phyloP scores from a whole-genome alignment of 2,329 filamentous ascomycete genomes.

The Claviceps monticola region DNA sequence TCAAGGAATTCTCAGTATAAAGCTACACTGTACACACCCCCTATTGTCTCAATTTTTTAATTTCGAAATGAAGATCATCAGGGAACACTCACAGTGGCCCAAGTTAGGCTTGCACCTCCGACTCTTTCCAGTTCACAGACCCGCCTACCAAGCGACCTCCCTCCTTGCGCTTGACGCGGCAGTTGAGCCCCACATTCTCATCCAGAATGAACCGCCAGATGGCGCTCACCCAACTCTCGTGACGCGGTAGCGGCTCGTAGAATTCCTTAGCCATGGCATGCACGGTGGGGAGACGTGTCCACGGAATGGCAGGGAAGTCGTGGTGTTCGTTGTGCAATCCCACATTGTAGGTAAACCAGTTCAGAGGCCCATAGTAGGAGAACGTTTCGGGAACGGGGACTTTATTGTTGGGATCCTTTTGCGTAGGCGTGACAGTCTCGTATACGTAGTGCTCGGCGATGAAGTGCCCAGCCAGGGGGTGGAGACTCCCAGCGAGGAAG shows the following conservation, averaged over 20 bases:
- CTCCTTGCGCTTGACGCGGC: conserved; percentile 81
- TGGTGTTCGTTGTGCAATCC: conserved; percentile 98
- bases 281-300: conserved; percentile 71
- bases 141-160: conserved; percentile 50
- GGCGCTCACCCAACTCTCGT: conserved; percentile 83
- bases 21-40: no score
- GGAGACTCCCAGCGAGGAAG: conserved; percentile 85
- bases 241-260: conserved; percentile 73
- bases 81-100: no score
- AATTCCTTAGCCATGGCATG: conserved; percentile 78
- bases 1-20: no score
- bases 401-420: conserved; percentile 42
- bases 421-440: conserved; percentile 42
- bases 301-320: conserved; percentile 93
- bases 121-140: conserved; percentile 45
- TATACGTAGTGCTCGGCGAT: conserved; percentile 96
- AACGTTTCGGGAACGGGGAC: conserved; percentile 81
- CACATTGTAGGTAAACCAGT: conserved; percentile 91
- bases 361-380: conserved; percentile 89
- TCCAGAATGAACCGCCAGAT: conserved; percentile 95
- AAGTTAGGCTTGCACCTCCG: conserved; percentile 49
- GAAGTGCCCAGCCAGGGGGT: conserved; percentile 93
- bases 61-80: no score
- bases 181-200: conserved; percentile 76
- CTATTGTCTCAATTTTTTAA: neutral